Base-by-base conservation (phyloP, 306 rosid species). In the Cucumis hystrix region DNA sequence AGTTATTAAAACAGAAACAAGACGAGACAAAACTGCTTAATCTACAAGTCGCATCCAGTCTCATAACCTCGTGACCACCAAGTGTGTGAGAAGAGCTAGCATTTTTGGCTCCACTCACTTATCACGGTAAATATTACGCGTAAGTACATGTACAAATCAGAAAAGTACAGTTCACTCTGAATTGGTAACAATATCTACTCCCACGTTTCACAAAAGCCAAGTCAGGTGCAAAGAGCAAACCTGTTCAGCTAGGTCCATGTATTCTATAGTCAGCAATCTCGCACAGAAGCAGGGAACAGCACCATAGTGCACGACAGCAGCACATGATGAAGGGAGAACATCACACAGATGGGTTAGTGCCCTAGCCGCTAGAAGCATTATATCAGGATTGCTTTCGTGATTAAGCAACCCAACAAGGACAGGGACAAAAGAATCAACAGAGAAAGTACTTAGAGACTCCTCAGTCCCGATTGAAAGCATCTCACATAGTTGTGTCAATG, bases 171-270 rank as follows among this genome's bases (percentile, higher is more conserved):
- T 20, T 41, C 54, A 11, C 55, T 20, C 54, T 40, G 17, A 41
- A 20, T 40, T 66, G 73, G 51, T n/a, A 41, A 14, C 54, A 41
- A 52, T 52, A 16, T 52, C 17, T 28, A 73, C 17, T 73, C 49
- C 40, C 63, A 51, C 18, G 49, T 73, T 73, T 30, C 41, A 52
- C 14, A 51, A 73, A 30, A 47, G 18, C 45, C 6, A 28, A 52
- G 47, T 16, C 25, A 13, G 18, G 49, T 47, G 14, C 6, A 12
- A 74, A 43, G 83, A 80, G 25, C 81, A 33, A 83, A 96, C 99
- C 99, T 96, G 99, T 77, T 96, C 99, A n/a, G 99, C 99, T 75
- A 96, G 85, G 86, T 96, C 99, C 99, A 96, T 96, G 72, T 96
- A 96, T 83, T 96, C 99, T 39, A 96, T 96, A 7, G 99, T 96